Evolutionary conservation across 1,139 yeast species (phyloP).

Genomic region (Saccharomycopsis crataegensis): DNA sequence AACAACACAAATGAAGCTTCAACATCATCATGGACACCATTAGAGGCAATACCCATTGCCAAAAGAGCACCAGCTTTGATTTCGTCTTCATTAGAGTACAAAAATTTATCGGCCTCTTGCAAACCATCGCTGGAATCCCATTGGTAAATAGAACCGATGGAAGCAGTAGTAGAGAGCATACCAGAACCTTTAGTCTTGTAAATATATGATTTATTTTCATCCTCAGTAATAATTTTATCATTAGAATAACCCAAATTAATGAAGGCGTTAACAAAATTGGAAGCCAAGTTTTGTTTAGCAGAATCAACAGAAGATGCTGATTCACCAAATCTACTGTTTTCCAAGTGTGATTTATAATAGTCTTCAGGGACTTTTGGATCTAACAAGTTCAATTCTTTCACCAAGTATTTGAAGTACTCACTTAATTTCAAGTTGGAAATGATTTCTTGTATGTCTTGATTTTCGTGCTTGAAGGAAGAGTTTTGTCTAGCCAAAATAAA

Average conservation of each 20-base stretch:
- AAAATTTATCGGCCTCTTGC: slow-evolving; percentile 80
- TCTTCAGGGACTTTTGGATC: slow-evolving; percentile 95
- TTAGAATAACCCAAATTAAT: slow-evolving; percentile 85
- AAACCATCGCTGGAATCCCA: slow-evolving; percentile 92
- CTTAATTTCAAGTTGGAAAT: slow-evolving; percentile 74
- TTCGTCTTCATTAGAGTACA: slow-evolving; percentile 79
- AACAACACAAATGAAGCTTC: slow-evolving; percentile 85
- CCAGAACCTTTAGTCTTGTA: slow-evolving; percentile 90
- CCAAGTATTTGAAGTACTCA: slow-evolving; percentile 73
- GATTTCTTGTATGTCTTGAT: slow-evolving; percentile 61
- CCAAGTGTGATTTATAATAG: slow-evolving; percentile 85
- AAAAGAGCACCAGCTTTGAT: slow-evolving; percentile 94
- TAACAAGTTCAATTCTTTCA: slow-evolving; percentile 77
- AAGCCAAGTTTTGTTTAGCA: slow-evolving; percentile 94
- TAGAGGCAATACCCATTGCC: slow-evolving; percentile 92
- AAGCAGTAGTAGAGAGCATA: slow-evolving; percentile 90
- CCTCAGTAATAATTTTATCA: slow-evolving; percentile 75
- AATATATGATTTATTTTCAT: slow-evolving; percentile 75
- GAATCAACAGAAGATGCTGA: slow-evolving; percentile 68
- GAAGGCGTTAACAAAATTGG: slow-evolving; percentile 87
- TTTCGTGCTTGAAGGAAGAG: slow-evolving; percentile 59
- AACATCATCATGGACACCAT: slow-evolving; percentile 93
- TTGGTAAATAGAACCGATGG: slow-evolving; percentile 81
- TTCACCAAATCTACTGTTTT: slow-evolving; percentile 53
- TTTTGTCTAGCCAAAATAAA: slow-evolving; percentile 85